Evolutionary conservation across 805 yeast genomes (phyloP), one percentile per base, ranked within the genome.

Genomic region (Barnettozyma wickerhamii): DNA sequence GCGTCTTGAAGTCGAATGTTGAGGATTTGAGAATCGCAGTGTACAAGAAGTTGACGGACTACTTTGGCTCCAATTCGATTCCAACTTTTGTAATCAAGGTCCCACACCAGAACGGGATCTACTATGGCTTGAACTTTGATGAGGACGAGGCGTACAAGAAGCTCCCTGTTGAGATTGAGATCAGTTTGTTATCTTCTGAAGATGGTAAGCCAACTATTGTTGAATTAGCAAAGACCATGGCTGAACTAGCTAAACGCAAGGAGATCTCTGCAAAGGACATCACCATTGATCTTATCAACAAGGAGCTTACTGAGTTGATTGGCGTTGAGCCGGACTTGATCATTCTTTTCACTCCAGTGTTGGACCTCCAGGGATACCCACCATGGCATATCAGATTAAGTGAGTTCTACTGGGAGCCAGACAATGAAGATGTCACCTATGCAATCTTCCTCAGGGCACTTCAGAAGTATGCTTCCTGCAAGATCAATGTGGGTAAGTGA

Each of bases 361-460:
- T 93, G 48, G 95, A 89, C 59, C 72, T 93, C 37, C 95, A 89
- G 62, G 97, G 95, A 14, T 93, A 81, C 61, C 98, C 98, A 17
- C 99, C 99, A 21, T 93, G 99, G 99, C 98, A 91, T 58, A 77
- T 88, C 27, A 75, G 99, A 47, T 73, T 95, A 39, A 77, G 89
- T 6, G 99, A 93, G 58, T 78, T 93, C 55, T 90, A 81, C 64
- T 85, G 95, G 86, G 91, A 88, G 56, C 83, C 84, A 3, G 96
- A 87, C 60, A 89, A 89, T 60, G 79, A 73, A 44, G 79, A 74
- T 41, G 95, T 88, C 35, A 75, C 78, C 28, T 90, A 90, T 59
- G 82, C 90, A 12, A 93, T 88, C 15, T 90, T 86, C 60, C 71
- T 84, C 38, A 72, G 93, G 48, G 91, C 90, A 1, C 66, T 85